Base-by-base conservation (phyloP, 1,139 yeast species). In the Pneumocystis oryctolagi region DNA sequence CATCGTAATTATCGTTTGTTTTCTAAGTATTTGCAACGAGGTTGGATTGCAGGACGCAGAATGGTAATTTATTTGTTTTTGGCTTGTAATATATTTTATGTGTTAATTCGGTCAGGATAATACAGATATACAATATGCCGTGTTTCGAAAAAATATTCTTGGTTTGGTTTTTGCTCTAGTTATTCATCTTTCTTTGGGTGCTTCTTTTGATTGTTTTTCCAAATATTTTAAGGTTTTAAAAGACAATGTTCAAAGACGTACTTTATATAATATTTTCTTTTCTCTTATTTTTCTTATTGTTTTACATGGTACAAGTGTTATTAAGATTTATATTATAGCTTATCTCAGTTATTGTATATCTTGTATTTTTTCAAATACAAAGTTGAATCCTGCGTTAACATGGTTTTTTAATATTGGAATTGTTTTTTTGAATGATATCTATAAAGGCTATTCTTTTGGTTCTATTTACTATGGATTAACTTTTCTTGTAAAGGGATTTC, bases 41-140 rank as follows among this genome's bases (percentile, higher is more conserved):
- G 97, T 20, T 73, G 76, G 75, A 66, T 73, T 62, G 68, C 70
- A 63, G 76, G 75, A 16, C 68, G 74, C 8, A 68, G 69, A 66
- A 78, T 76, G 16, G 71, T 69, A 37, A 14, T 37, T 37, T 37
- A 14, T 8, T 37, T 16, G 40, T 37, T 37, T 62, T 30, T 68
- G 31, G 16, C 1, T 12, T 6, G 12, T 31, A n/a, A 2, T 35
- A 14, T 35, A 32, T 20, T 34, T 39, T 16, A 12, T 16, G 25
- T 20, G 28, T 28, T 31, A 39, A 34, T 14, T n/a, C 3, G n/a
- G 18, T 32, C 39, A 69, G 67, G 80, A 94, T 72, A 90, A 90
- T 72, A 85, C 96, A 3, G 99, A 94, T 72, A 78, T 78, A 55
- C 99, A 94, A 73, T 94, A 92, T 71, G 77, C 89, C 37, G 88